phyloP scores from a whole-genome alignment of 371 early-diverging fungal species.

The Syncephalis plumigaleata region DNA sequence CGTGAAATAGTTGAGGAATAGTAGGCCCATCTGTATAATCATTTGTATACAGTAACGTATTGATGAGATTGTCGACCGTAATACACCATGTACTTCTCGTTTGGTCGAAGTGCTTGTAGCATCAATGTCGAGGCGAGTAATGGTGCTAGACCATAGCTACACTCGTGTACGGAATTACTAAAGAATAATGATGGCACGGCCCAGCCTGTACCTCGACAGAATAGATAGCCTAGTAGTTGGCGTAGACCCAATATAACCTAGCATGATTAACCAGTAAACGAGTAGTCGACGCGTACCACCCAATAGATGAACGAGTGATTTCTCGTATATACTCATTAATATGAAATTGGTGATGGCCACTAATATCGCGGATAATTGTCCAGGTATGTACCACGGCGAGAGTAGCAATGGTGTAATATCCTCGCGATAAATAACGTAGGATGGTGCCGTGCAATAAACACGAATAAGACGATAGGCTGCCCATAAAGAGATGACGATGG shows the following conservation, averaged over 20 bases:
- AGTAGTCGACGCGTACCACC: conserved; percentile 24
- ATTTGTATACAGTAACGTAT: conserved; percentile 22
- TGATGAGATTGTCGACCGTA: conserved; percentile 15
- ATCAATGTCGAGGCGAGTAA: conserved; percentile 31
- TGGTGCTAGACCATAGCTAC: conserved; percentile 37
- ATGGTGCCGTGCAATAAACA: conserved; percentile 23
- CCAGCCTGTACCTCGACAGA: conserved; percentile 34
- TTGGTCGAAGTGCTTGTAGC: conserved; percentile 29
- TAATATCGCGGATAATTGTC: conserved; percentile 11
- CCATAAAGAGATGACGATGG: conserved; percentile 16
- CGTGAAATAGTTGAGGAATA: conserved; percentile 19
- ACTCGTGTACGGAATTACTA: conserved; percentile 36
- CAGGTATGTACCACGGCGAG: conserved; percentile 20
- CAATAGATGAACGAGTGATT: conserved; percentile 21
- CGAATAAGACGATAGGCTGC: conserved; percentile 11
- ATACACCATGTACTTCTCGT: conserved; percentile 27
- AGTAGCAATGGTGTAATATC: conserved; percentile 17
- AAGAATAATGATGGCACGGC: conserved; percentile 33
- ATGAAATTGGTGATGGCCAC: conserved; percentile 24
- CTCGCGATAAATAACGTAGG: conserved; percentile 19
- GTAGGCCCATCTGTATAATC: conserved; percentile 28
- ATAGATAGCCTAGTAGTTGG: conserved; percentile 24
- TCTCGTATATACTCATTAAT: conserved; percentile 26
- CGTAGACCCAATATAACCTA: conserved; percentile 15
- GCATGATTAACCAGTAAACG: conserved; percentile 12